A percentile compares a stretch with the other conserved stretches of the same genome.
These are phyloP conservation scores for Botrytis hyacinthi DNA, from an alignment of 2,329 filamentous ascomycete species.

Conservation along the genomic window DNA sequence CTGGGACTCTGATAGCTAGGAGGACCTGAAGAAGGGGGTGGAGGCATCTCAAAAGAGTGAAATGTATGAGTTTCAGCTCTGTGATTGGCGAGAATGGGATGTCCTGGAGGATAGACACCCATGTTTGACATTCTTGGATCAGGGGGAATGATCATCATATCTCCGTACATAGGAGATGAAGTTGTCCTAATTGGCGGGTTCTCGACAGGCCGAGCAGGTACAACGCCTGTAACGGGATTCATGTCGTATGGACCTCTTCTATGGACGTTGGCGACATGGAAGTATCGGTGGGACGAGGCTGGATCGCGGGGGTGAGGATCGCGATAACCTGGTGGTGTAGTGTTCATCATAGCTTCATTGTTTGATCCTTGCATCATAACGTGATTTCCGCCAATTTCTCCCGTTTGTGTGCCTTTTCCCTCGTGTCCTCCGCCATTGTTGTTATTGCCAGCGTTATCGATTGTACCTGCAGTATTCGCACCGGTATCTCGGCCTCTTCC, in stretches of 20 bases:
- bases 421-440: not conserved
- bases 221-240: slow-evolving; percentile 7
- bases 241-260: not conserved
- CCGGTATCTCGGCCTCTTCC: not conserved
- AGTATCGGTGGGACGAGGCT: not conserved
- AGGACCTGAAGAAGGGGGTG: not conserved
- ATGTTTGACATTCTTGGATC: not conserved
- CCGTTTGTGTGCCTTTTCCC: not conserved
- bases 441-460: not conserved
- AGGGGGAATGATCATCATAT: slow-evolving; percentile 2
- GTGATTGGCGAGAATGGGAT: not conserved
- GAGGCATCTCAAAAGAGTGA: not conserved
- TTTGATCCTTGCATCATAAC: not conserved
- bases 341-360: not conserved
- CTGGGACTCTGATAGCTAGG: not conserved
- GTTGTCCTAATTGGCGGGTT: not conserved
- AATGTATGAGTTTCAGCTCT: not conserved
- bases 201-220: not conserved
- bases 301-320: not conserved
- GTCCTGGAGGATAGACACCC: not conserved
- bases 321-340: not conserved
- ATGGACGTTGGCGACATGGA: not conserved
- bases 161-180: not conserved
- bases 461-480: not conserved
- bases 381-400: not conserved